phyloP scores from a whole-genome alignment of 306 rosid species.

The Betula pendula region DNA sequence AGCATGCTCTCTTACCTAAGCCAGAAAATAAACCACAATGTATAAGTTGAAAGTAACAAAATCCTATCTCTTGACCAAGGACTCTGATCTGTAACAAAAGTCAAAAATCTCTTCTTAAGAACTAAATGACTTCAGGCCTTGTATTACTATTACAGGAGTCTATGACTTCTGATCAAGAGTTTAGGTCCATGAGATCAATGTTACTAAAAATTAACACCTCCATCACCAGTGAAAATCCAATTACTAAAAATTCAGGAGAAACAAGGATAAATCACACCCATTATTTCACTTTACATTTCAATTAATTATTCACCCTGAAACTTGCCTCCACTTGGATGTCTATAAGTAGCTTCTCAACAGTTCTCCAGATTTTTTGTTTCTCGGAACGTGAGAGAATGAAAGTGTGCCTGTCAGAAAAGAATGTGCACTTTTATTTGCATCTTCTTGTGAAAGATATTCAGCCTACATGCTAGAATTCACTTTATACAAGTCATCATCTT shows the following conservation, averaged over 20 bases:
- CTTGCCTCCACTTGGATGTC: conserved; percentile 99
- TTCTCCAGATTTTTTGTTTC: conserved; percentile 82
- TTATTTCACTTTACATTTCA: conserved; percentile 9
- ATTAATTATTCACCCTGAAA: conserved; percentile 23
- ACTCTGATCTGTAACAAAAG: background rate
- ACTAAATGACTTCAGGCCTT: background rate
- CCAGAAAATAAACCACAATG: conserved; percentile 21
- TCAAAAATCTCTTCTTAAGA: background rate
- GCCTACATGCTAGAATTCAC: background rate
- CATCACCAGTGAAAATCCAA: background rate
- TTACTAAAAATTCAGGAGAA: conserved; percentile 16
- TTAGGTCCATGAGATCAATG: background rate
- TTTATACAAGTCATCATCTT: conserved; percentile 2
- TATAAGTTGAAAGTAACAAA: background rate
- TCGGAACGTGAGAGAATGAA: conserved; percentile 66
- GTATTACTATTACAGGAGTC: background rate
- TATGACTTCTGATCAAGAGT: background rate
- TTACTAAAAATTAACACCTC: background rate
- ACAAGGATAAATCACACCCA: conserved; percentile 18
- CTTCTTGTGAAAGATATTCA: conserved; percentile 15
- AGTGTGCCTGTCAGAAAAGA: conserved; percentile 74
- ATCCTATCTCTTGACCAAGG: background rate
- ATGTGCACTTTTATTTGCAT: conserved; percentile 20
- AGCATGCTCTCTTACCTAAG: conserved; percentile 93
- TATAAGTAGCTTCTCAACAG: conserved; percentile 81